phyloP scores from a whole-genome alignment of 2,329 filamentous ascomycete genomes.

The Stemphylium lycopersici region DNA sequence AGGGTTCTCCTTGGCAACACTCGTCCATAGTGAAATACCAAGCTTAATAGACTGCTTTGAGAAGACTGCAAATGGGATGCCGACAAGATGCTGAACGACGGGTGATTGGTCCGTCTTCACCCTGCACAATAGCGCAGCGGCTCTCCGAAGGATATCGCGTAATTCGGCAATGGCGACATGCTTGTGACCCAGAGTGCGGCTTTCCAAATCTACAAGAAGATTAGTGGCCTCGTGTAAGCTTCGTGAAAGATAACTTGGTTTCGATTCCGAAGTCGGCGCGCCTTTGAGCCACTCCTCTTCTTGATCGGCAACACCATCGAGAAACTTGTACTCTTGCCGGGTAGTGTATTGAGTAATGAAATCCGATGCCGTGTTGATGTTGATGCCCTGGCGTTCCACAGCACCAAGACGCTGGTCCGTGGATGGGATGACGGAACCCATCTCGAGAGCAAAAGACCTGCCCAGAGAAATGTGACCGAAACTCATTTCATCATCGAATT shows the following conservation, averaged over 20 bases:
- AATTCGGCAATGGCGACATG: constrained; percentile 75
- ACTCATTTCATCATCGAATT: constrained; percentile 87
- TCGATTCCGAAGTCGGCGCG: constrained; percentile 31
- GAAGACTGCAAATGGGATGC: constrained; percentile 90
- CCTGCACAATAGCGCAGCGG: constrained; percentile 84
- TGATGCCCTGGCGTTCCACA: constrained; percentile 74
- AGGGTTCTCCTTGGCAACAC: constrained; percentile 95
- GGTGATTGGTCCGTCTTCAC: constrained; percentile 75
- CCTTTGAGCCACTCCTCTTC: constrained; percentile 67
- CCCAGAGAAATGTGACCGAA: constrained; percentile 93
- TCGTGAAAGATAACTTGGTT: constrained; percentile 35
- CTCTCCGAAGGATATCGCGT: constrained; percentile 80
- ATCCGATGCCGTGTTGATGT: constrained; percentile 91
- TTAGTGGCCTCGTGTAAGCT: constrained; percentile 60
- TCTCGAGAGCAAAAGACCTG: constrained; percentile 90
- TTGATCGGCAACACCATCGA: constrained; percentile 74
- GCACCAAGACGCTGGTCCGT: constrained; percentile 85
- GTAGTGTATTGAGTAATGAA: constrained; percentile 98
- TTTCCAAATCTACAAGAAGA: constrained; percentile 75
- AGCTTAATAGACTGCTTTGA: constrained; percentile 95
- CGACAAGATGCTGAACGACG: constrained; percentile 85
- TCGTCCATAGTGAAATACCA: constrained; percentile 93
- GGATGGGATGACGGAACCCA: constrained; percentile 83
- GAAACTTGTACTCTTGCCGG: constrained; percentile 91
- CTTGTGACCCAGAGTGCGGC: constrained; percentile 71